Conservation (phyloP, 768 basidiomycete species). For the Psilocybe azurescens region DNA sequence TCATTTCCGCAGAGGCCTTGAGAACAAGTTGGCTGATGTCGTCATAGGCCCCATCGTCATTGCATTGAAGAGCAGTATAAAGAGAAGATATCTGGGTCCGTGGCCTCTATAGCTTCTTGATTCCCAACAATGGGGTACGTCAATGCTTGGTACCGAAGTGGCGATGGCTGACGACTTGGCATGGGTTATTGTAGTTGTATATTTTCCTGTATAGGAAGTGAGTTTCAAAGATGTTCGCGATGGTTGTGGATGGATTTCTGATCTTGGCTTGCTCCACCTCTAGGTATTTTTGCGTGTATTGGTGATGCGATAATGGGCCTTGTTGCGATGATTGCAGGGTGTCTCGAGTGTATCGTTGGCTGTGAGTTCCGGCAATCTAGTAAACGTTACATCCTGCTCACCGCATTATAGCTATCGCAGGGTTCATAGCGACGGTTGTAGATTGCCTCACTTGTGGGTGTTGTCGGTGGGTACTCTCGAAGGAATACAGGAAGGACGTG, state of each 20-base stretch:
- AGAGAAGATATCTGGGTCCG: background rate
- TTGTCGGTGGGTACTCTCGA: conserved; percentile 38
- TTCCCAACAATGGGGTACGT: conserved; percentile 19
- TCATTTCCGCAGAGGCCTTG: background rate
- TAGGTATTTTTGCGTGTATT: conserved; percentile 49
- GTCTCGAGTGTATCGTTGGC: conserved; percentile 51
- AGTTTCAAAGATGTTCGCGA: background rate
- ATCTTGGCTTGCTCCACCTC: background rate
- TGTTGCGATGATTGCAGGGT: conserved; percentile 43
- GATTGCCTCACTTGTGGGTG: conserved; percentile 53
- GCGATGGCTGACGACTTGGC: background rate
- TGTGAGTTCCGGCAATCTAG: conserved; percentile 33
- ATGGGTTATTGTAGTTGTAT: conserved; percentile 16
- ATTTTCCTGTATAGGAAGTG: conserved; percentile 39
- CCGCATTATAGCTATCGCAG: conserved; percentile 41
- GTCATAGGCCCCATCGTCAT: conserved; percentile 12
- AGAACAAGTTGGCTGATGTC: background rate
- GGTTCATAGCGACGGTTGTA: conserved; percentile 41
- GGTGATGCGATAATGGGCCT: conserved; percentile 46
- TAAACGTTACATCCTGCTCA: too few species aligned
- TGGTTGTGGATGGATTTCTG: background rate
- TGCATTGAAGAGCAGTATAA: background rate
- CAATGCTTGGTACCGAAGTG: background rate
- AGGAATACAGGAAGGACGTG: background rate
- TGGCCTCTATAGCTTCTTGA: background rate